Percentiles rank a stretch among this genome's conserved stretches.
Evolutionary conservation across 768 basidiomycete species (phyloP).

Genomic region (Tricholoma bakamatsutake): DNA sequence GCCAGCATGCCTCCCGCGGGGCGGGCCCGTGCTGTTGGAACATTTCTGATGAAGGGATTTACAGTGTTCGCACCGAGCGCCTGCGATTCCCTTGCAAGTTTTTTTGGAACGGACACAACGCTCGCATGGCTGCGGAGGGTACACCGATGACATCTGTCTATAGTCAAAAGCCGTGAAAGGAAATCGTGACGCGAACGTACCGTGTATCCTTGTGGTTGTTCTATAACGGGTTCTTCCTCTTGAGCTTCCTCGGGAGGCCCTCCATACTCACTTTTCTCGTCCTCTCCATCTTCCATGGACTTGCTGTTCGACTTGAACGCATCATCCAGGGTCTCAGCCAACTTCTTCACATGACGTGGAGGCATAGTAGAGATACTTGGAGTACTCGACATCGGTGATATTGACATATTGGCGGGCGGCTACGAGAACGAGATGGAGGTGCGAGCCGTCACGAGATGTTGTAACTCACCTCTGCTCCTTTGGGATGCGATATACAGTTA

Average conservation of each 20-base stretch:
- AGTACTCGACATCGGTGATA: conserved; percentile 27
- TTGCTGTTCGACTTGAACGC: conserved; percentile 24
- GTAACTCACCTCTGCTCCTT: conserved; percentile 1
- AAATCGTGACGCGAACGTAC: conserved; percentile 8
- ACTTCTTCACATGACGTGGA: conserved; percentile 21
- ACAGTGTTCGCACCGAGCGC: conserved; percentile 41
- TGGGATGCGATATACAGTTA: neutral
- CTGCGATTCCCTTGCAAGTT: conserved; percentile 36
- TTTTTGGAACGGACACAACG: conserved; percentile 38
- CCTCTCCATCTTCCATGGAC: conserved; percentile 15
- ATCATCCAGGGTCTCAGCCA: conserved; percentile 27
- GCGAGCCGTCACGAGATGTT: neutral
- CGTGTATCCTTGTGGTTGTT: conserved; percentile 20
- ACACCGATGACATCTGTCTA: conserved; percentile 19
- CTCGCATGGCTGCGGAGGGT: conserved; percentile 38
- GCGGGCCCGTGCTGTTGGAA: conserved; percentile 39
- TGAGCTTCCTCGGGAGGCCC: conserved; percentile 22
- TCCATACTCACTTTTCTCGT: conserved; percentile 23
- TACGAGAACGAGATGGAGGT: neutral
- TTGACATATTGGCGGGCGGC: neutral
- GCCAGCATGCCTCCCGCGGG: conserved; percentile 35
- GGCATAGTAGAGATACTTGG: conserved; percentile 31
- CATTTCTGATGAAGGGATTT: conserved; percentile 42
- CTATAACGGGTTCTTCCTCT: conserved; percentile 21
- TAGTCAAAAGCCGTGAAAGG: neutral